phyloP scores from a whole-genome alignment of 768 basidiomycete genomes.

The Hypholoma sublateritium region DNA sequence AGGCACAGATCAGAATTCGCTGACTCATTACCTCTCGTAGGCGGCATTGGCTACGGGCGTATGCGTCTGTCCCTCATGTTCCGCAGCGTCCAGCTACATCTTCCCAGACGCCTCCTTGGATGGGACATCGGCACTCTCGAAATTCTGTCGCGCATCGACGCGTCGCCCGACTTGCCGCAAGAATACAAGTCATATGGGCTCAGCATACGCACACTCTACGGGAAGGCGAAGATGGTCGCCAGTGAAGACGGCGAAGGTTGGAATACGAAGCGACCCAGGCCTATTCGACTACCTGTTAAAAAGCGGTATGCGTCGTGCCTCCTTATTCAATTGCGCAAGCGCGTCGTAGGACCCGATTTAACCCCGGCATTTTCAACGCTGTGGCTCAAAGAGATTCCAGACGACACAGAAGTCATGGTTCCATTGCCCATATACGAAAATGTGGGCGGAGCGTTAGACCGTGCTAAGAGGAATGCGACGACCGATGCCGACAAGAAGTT shows the following conservation, averaged over 20 bases:
- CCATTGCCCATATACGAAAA: constrained; percentile 28
- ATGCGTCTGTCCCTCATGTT: constrained; percentile 66
- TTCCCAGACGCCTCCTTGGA: constrained; percentile 58
- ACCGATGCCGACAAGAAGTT: constrained; percentile 22
- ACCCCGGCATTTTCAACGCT: constrained; percentile 36
- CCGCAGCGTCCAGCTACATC: constrained; percentile 59
- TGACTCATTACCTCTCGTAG: constrained; percentile 61
- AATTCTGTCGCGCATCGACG: constrained; percentile 33
- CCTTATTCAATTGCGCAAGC: constrained; percentile 35
- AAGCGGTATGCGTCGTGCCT: constrained; percentile 41
- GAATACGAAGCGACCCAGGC: constrained; percentile 27
- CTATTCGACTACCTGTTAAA: constrained; percentile 37
- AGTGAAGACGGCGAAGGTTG: constrained; percentile 27
- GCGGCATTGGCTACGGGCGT: constrained; percentile 68
- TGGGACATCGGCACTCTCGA: constrained; percentile 74
- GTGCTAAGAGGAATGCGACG: constrained; percentile 26
- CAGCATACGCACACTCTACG: constrained; percentile 35
- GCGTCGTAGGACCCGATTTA: constrained; percentile 30
- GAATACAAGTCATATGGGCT: constrained; percentile 41
- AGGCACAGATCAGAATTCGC: constrained; percentile 52
- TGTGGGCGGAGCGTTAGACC: constrained; percentile 17
- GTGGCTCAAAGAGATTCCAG: constrained; percentile 44
- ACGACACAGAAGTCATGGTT: constrained; percentile 30
- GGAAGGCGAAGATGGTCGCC: constrained; percentile 36
- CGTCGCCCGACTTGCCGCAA: constrained; percentile 25